Evolutionary conservation across 2,329 filamentous ascomycete species (phyloP).

Genomic region (Dothistroma pini): DNA sequence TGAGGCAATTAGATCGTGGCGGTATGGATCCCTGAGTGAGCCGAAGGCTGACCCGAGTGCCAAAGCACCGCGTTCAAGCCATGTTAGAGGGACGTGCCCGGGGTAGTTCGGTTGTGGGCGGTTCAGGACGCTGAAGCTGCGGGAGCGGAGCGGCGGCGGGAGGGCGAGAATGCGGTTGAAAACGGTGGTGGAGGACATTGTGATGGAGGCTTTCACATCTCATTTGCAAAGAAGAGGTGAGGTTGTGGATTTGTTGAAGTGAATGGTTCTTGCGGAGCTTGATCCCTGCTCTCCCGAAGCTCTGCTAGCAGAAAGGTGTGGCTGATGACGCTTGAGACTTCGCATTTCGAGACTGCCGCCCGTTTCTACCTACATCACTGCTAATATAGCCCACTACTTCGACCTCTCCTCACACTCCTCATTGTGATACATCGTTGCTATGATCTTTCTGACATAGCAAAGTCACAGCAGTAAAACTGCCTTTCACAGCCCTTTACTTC

Average conservation of each 20-base stretch:
- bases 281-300: background rate
- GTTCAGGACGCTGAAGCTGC: slow-evolving; percentile 74
- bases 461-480: slow-evolving; percentile 39
- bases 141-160: slow-evolving; percentile 34
- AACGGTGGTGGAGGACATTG: slow-evolving; percentile 2
- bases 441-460: slow-evolving; percentile 20
- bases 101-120: slow-evolving; percentile 84
- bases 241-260: slow-evolving; percentile 2
- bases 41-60: slow-evolving; percentile 59
- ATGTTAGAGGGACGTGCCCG: slow-evolving; percentile 85
- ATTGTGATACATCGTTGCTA: slow-evolving; percentile 6
- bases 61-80: slow-evolving; percentile 69
- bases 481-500: slow-evolving; percentile 43
- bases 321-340: slow-evolving; percentile 1
- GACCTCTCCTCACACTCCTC: background rate
- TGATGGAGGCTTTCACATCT: background rate
- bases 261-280: slow-evolving; percentile 7
- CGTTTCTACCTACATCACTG: too few species aligned
- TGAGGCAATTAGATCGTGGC: slow-evolving; percentile 87
- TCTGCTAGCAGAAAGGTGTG: background rate
- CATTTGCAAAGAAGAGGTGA: background rate
- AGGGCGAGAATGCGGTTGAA: slow-evolving; percentile 25
- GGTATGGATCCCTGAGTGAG: slow-evolving; percentile 68
- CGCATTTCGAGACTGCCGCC: background rate
- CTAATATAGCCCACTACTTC: background rate